Base-by-base conservation (phyloP, 768 basidiomycete species). In the Suillus subaureus region DNA sequence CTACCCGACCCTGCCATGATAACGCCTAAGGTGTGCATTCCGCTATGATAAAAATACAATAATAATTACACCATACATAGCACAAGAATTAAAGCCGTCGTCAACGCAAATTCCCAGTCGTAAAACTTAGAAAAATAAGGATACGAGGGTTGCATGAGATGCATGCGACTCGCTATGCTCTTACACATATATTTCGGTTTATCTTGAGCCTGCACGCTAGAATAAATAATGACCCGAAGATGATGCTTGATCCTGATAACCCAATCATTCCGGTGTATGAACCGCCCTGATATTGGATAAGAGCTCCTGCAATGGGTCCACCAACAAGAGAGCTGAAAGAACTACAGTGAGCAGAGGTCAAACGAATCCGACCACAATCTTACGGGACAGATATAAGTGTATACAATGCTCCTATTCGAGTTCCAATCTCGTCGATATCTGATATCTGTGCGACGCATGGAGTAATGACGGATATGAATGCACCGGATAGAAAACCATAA, bases 381-480 rank as follows among this genome's bases (percentile, higher is more conserved):
- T 75, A 92, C 89, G 89, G 88, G 45, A 91, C 80, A 0, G 90
- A 87, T 26, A 90, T 85, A 16, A 89, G 75, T 23, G 80, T 87
- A 70, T 90, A 91, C 49, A 91, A 71, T 66, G 86, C 77, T 23
- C 90, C 90, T 51, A 91, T 85, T 55, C 88, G 81, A 28, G 82
- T 81, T 4, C 90, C 90, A 57, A 90, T 84, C 70, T 85, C 83
- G 9, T 78, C 70, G 26, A 83, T 76, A 45, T 89, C 82, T 40
- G 88, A 88, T 61, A 91, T 88, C 70, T 88, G 86, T 26, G 83
- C 87, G 28, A 92, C 82, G 69, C 89, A 90, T 0, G 89, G 89
- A 13, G 84, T 87, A 67, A 91, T 75, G 47, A 91, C 81, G 43
- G 88, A 85, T 56, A 89, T 86, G 75, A 91, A 87, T 12, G 88